Percentiles rank a stretch among this genome's conserved stretches.
phyloP scores from a whole-genome alignment of 495 filamentous ascomycete genomes.

The Podospora conica region DNA sequence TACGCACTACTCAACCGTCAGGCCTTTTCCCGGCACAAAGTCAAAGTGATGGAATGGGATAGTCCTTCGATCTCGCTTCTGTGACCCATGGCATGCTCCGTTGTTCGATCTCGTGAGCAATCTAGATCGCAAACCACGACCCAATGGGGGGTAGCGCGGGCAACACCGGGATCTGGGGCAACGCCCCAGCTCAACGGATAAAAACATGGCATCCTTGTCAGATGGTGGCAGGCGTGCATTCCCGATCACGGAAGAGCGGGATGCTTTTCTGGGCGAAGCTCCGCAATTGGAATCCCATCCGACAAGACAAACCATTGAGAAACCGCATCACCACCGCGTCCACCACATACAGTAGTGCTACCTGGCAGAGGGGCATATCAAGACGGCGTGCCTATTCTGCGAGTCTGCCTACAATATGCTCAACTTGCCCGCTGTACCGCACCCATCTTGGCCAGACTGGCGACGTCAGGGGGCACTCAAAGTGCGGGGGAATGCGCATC shows the following conservation, averaged over 20 bases:
- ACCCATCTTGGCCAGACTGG: neutral
- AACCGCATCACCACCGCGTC: neutral
- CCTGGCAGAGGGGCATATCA: neutral
- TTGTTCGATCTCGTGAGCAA: constrained; percentile 18
- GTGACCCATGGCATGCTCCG: neutral
- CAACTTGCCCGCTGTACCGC: neutral
- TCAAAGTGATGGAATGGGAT: neutral
- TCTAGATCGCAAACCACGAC: constrained; percentile 8
- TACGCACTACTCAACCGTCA: neutral
- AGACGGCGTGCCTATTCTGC: neutral
- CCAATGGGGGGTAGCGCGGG: constrained; percentile 3
- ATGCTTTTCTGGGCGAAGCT: neutral
- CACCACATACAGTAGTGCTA: neutral
- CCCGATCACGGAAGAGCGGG: constrained; percentile 17
- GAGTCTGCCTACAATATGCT: neutral
- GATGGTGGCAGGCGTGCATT: constrained; percentile 2
- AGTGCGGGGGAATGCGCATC: neutral
- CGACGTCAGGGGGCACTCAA: neutral
- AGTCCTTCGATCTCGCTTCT: neutral
- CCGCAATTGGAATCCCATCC: neutral
- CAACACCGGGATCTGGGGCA: constrained; percentile 11
- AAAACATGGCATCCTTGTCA: constrained; percentile 17
- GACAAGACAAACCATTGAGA: neutral
- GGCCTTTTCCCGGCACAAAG: constrained; percentile 1
- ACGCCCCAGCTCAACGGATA: neutral